These are phyloP conservation scores for Aspergillus caelatus DNA, from an alignment of 2,329 filamentous ascomycete species.

Conservation along the genomic window DNA sequence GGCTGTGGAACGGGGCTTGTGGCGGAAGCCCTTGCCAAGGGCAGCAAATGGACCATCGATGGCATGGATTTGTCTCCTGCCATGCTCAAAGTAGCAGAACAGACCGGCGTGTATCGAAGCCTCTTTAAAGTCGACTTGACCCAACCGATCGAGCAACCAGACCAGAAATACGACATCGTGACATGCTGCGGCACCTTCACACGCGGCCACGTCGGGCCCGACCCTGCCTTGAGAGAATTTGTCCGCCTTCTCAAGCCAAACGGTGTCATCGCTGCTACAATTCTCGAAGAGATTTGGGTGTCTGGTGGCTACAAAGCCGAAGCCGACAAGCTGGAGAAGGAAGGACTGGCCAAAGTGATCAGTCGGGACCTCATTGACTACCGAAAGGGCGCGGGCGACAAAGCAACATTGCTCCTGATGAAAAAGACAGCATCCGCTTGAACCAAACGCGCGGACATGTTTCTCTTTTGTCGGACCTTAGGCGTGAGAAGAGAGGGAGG, in stretches of 20 bases:
- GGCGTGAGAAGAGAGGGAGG: not conserved
- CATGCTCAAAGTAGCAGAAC: constrained; percentile 58
- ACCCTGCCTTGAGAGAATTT: constrained; percentile 53
- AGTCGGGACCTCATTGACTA: constrained; percentile 32
- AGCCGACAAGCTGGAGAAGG: constrained; percentile 42
- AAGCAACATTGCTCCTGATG: constrained; percentile 30
- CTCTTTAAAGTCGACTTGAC: constrained; percentile 53
- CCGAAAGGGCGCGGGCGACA: constrained; percentile 33
- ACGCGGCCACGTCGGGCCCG: constrained; percentile 57
- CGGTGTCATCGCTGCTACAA: constrained; percentile 55
- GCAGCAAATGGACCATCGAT: constrained; percentile 52
- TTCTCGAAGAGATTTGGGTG: constrained; percentile 55
- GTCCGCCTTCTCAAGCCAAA: constrained; percentile 51
- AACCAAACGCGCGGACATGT: not conserved
- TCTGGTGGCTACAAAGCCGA: constrained; percentile 52
- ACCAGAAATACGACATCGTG: constrained; percentile 53
- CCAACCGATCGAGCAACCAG: constrained; percentile 41
- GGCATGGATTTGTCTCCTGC: constrained; percentile 57
- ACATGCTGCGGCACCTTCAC: constrained; percentile 61
- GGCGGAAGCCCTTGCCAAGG: constrained; percentile 49
- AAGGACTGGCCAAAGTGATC: constrained; percentile 39
- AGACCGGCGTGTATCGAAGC: constrained; percentile 51
- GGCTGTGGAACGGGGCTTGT: constrained; percentile 62
- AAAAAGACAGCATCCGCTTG: constrained; percentile 20
- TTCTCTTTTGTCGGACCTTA: not conserved